Conservation (phyloP, 352 stramenopile species). For the Phytophthora chlamydospora region DNA sequence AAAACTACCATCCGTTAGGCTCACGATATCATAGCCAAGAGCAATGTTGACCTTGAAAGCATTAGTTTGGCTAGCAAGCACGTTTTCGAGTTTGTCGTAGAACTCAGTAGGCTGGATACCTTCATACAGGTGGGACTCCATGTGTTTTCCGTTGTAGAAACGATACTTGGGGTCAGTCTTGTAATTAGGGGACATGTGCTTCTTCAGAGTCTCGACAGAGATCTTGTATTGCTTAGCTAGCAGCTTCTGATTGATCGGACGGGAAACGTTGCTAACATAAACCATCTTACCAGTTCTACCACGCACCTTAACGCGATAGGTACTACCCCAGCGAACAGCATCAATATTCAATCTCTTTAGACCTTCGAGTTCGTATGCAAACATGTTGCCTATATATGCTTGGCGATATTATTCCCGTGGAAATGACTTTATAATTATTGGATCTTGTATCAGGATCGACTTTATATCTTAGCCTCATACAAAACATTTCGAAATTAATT, state of each 20-base stretch:
- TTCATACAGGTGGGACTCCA: slow-evolving; percentile 1
- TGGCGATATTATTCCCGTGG: too few relatives aligned
- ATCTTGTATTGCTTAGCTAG: slow-evolving; percentile 16
- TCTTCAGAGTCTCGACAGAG: slow-evolving; percentile 7
- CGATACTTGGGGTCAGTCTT: slow-evolving; percentile 14
- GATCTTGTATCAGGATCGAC: neutral
- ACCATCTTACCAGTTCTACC: slow-evolving; percentile 11
- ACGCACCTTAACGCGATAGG: slow-evolving; percentile 5
- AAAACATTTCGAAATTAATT: slow-evolving; percentile 18
- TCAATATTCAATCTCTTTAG: slow-evolving; percentile 10
- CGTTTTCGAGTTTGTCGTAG: too few relatives aligned
- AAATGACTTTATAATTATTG: too few relatives aligned
- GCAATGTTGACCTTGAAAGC: too few relatives aligned
- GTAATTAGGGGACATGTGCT: slow-evolving; percentile 12
- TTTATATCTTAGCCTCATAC: slow-evolving; percentile 16
- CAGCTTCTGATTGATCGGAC: slow-evolving; percentile 4
- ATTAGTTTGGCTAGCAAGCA: too few relatives aligned
- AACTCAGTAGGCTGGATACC: too few relatives aligned
- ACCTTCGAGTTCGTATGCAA: neutral
- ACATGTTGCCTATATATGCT: too few relatives aligned
- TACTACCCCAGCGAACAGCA: neutral
- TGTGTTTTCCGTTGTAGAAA: slow-evolving; percentile 13
- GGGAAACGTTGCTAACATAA: slow-evolving; percentile 11
- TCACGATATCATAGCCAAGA: too few relatives aligned
- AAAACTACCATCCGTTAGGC: too few relatives aligned